phyloP scores from a whole-genome alignment of 768 basidiomycete genomes.

The Mycena belliarum region DNA sequence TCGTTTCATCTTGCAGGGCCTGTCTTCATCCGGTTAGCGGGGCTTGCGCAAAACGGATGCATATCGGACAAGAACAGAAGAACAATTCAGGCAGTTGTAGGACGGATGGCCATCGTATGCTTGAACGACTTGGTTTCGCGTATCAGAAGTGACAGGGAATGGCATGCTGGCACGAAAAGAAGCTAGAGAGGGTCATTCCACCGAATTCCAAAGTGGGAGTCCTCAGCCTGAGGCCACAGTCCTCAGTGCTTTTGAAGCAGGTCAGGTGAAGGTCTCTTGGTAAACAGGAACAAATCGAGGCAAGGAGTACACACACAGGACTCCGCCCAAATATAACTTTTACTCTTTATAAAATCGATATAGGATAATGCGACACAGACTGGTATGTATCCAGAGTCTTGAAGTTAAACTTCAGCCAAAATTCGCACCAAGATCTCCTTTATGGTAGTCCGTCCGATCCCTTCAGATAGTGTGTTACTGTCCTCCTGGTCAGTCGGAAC shows the following conservation, averaged over 20 bases:
- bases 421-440: conserved; percentile 68
- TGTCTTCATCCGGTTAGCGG: conserved; percentile 26
- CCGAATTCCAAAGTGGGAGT: conserved; percentile 9
- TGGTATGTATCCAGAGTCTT: no score
- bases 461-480: conserved; percentile 35
- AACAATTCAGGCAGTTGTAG: conserved; percentile 69
- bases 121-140: conserved; percentile 57
- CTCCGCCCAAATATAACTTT: no score
- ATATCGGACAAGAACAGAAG: conserved; percentile 64
- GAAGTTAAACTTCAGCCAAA: conserved; percentile 48
- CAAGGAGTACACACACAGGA: no score
- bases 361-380: no score
- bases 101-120: conserved; percentile 66
- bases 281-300: no score
- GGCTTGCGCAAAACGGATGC: background rate
- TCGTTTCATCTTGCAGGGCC: conserved; percentile 82
- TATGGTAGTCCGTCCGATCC: conserved; percentile 44
- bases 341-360: no score
- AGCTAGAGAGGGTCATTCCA: background rate
- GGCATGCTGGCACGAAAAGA: conserved; percentile 19
- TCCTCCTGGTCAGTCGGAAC: background rate
- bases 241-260: no score
- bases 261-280: no score
- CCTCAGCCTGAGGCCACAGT: background rate
- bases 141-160: conserved; percentile 34